Base-by-base conservation (phyloP, 2,329 filamentous ascomycete genomes). In the Clonostachys solani region DNA sequence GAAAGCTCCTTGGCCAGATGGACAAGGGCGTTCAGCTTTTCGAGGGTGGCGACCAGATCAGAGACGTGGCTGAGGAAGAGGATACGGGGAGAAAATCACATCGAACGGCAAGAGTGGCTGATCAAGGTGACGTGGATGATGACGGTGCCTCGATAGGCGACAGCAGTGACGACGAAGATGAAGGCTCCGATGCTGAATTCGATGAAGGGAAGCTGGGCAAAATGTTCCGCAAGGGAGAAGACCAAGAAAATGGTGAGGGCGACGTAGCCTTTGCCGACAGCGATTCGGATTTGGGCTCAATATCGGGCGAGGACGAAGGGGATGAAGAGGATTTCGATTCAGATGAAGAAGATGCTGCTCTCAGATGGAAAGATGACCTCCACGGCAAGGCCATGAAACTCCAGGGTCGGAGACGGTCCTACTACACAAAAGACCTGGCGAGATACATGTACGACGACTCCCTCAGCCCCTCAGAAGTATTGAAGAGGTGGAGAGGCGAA, bases 221-320 rank as follows among this genome's bases (percentile, higher is more conserved):
- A 52, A 72, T 84, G 60, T 86, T 85, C 62, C 72, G 73, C 45
- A 75, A 75, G 47, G 34, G 40, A 16, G 67, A 73, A 7, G 60
- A 64, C 15, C 77, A 80, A 34, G 72, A 73, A 45, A 72, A 78
- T 36, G 75, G 62, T 18, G 88, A 83, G 33, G 47, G 43, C 9
- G 89, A 96, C 47, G 59, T 97, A 48, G 89, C 84, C 2, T 99
- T 96, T 71, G 94, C 94, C 13, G 94, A 99, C 60, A 96, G 90
- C 60, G 95, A 99, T 65, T 99, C 94, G 0, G 95, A 99, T 62
- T 77, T 99, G 5, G 94, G 94, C 7, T 96, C 92, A 5, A 68
- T 96, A 52, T 95, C 89, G 9, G 72, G 68, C 1, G 23, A 29
- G 23, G 69, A 71, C 6, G 77, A 79, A 3, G 71, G 72, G 2